A percentile compares a stretch with the other conserved stretches of the same genome.
These are phyloP conservation scores for Nicotiana tabacum DNA, from an alignment of 257 asterid species.

Conservation along the genomic window DNA sequence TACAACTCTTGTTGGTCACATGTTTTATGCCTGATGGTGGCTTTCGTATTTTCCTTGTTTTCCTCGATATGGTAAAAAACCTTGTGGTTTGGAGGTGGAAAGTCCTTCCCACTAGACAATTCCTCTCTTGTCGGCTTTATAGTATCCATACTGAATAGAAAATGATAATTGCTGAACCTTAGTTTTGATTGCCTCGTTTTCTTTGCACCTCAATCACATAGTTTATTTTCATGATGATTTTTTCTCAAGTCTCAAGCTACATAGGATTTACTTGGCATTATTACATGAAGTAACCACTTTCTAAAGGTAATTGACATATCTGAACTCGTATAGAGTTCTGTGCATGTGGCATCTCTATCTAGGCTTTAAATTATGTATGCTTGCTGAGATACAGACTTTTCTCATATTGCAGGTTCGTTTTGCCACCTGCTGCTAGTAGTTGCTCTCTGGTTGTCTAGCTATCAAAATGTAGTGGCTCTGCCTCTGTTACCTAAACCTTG, in stretches of 20 bases:
- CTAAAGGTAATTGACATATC: background rate
- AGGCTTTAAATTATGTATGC: conserved; percentile 1
- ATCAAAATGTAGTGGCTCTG: conserved; percentile 42
- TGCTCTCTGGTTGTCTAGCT: conserved; percentile 65
- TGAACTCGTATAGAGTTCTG: background rate
- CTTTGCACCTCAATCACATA: background rate
- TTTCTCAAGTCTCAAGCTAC: background rate
- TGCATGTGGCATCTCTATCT: background rate
- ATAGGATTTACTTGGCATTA: background rate
- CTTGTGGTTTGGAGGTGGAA: background rate
- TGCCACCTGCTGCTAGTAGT: conserved; percentile 50
- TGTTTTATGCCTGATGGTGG: background rate
- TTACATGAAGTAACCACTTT: background rate
- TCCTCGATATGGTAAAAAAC: background rate
- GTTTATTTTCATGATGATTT: background rate
- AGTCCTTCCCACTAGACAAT: background rate
- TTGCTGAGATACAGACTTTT: conserved; percentile 6
- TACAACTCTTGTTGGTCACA: background rate
- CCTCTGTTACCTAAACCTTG: conserved; percentile 29
- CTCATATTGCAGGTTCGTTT: conserved; percentile 54
- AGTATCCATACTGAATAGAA: background rate
- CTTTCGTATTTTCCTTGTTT: background rate
- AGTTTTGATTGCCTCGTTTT: background rate
- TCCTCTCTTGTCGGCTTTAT: background rate
- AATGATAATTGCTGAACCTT: background rate